Percentiles rank a stretch among this genome's conserved stretches.
Conservation (phyloP, 352 stramenopile species). For the Phytophthora litchii region DNA sequence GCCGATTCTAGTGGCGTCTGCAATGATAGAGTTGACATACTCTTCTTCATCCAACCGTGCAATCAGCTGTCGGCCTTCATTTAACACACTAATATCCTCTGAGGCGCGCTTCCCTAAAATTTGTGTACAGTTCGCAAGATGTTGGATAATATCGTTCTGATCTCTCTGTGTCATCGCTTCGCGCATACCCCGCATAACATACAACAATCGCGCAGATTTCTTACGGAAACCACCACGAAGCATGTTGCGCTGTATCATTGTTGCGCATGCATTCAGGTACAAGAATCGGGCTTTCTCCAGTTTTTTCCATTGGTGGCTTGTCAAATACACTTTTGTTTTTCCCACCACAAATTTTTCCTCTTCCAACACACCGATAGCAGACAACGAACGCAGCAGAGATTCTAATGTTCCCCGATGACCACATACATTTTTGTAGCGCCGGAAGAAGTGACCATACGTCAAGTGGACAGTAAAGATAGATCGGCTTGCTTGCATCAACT, state of each 20-base stretch:
- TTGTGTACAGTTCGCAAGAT: constrained; percentile 56
- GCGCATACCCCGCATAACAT: constrained; percentile 61
- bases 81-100: constrained; percentile 67
- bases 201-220: constrained; percentile 64
- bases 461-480: constrained; percentile 79
- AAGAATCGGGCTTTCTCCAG: constrained; percentile 78
- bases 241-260: constrained; percentile 87
- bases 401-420: constrained; percentile 76
- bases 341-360: constrained; percentile 81
- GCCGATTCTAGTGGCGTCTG: constrained; percentile 59
- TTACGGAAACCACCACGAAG: constrained; percentile 69
- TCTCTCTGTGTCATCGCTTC: constrained; percentile 61
- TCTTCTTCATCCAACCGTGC: constrained; percentile 72
- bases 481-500: constrained; percentile 76
- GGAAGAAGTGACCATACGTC: constrained; percentile 83
- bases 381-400: constrained; percentile 73
- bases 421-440: constrained; percentile 83
- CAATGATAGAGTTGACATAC: constrained; percentile 78
- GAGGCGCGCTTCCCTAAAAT: constrained; percentile 63
- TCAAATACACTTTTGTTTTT: constrained; percentile 76
- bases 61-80: constrained; percentile 55
- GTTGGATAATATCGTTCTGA: constrained; percentile 65
- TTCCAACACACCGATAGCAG: constrained; percentile 81
- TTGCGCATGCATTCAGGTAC: constrained; percentile 81
- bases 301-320: constrained; percentile 82